Evolutionary conservation across 495 filamentous ascomycete species (phyloP).

Genomic region (Penicillium robsamsonii): DNA sequence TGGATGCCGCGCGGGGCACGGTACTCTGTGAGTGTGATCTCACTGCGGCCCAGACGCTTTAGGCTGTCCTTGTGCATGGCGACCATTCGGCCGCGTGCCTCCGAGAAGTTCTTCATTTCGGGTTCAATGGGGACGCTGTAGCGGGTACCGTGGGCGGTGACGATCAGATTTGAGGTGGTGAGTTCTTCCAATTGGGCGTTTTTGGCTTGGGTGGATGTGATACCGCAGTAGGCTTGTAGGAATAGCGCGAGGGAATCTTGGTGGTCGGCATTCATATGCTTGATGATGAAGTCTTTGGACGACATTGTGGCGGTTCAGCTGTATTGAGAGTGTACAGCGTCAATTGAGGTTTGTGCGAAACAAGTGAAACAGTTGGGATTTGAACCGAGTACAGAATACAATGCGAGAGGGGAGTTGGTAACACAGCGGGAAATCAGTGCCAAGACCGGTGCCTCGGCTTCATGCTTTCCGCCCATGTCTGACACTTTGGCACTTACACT

Average conservation of each 20-base stretch:
- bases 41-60: slow-evolving; percentile 51
- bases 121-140: slow-evolving; percentile 61
- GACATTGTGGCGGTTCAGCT: slow-evolving; percentile 22
- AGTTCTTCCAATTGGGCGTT: slow-evolving; percentile 60
- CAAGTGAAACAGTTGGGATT: not conserved
- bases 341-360: not conserved
- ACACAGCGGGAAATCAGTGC: slow-evolving; percentile 13
- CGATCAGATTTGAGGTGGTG: slow-evolving; percentile 52
- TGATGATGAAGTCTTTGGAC: slow-evolving; percentile 61
- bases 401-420: not conserved
- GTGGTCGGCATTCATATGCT: slow-evolving; percentile 82
- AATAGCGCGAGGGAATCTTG: slow-evolving; percentile 62
- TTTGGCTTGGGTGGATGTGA: slow-evolving; percentile 47
- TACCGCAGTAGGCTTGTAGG: slow-evolving; percentile 56
- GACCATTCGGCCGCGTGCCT: slow-evolving; percentile 63
- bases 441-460: slow-evolving; percentile 26
- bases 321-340: not conserved
- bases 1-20: slow-evolving; percentile 40
- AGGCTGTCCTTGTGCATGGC: slow-evolving; percentile 64
- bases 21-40: slow-evolving; percentile 57
- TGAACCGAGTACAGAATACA: not conserved
- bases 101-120: slow-evolving; percentile 56
- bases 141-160: slow-evolving; percentile 46
- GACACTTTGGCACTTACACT: not conserved
- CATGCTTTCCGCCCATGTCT: not conserved